These are phyloP conservation scores for Yamadazyma phyllophila DNA, from an alignment of 805 yeast genomes.

Conservation along the genomic window DNA sequence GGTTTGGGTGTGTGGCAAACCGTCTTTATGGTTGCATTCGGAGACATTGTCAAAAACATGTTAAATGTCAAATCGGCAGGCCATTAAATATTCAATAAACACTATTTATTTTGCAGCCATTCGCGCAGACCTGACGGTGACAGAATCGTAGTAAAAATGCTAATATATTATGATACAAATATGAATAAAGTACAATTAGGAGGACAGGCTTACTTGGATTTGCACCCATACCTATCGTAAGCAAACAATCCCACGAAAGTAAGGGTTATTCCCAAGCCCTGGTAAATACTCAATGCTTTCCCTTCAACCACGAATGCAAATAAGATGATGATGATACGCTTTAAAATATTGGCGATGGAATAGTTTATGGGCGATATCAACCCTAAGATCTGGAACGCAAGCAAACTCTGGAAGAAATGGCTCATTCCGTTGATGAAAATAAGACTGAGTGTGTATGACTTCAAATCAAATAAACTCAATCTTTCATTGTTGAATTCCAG, in stretches of 20 bases:
- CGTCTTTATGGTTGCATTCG: slow-evolving; percentile 96
- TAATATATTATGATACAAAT: too few relatives aligned
- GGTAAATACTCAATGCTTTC: slow-evolving; percentile 24
- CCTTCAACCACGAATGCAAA: slow-evolving; percentile 68
- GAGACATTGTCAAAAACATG: slow-evolving; percentile 65
- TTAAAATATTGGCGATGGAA: slow-evolving; percentile 74
- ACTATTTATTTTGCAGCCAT: slow-evolving; percentile 4
- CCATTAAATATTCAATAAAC: slow-evolving; percentile 20
- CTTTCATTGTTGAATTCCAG: slow-evolving; percentile 43
- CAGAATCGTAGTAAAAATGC: too few relatives aligned
- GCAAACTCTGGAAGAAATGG: slow-evolving; percentile 69
- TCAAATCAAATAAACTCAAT: slow-evolving; percentile 32
- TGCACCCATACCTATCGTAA: slow-evolving; percentile 40
- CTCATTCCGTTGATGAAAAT: slow-evolving; percentile 62
- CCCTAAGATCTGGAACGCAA: slow-evolving; percentile 77
- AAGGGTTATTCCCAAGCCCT: slow-evolving; percentile 33
- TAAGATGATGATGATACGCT: slow-evolving; percentile 67
- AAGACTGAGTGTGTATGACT: slow-evolving; percentile 30
- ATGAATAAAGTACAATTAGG: neutral
- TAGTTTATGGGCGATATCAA: slow-evolving; percentile 71
- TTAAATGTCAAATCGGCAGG: slow-evolving; percentile 42
- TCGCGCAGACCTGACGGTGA: neutral
- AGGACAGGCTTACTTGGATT: neutral
- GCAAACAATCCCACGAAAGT: slow-evolving; percentile 41
- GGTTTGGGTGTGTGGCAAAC: slow-evolving; percentile 99